These are phyloP conservation scores for Cladophialophora carrionii DNA, from an alignment of 2,329 filamentous ascomycete species.

Conservation along the genomic window DNA sequence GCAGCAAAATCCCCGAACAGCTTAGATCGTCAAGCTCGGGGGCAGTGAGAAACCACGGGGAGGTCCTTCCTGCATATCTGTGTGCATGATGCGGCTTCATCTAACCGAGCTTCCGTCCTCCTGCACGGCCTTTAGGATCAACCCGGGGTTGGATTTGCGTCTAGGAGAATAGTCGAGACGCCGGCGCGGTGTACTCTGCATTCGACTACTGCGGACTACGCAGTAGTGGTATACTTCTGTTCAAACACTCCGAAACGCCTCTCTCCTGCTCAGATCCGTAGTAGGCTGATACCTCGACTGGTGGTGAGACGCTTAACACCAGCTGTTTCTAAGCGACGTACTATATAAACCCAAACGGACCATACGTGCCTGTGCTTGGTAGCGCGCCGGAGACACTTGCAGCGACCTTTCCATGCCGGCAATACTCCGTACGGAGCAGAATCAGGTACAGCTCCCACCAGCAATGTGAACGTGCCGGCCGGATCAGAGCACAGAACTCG, in stretches of 20 bases:
- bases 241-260: background rate
- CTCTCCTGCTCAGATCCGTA: conserved; percentile 8
- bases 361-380: background rate
- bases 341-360: background rate
- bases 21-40: background rate
- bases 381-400: background rate
- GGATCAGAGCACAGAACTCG: background rate
- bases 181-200: conserved; percentile 8
- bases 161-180: conserved; percentile 7
- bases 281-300: conserved; percentile 2
- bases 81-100: background rate
- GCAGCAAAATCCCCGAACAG: background rate
- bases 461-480: background rate
- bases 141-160: conserved; percentile 9
- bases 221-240: too few species aligned
- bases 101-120: background rate
- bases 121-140: conserved; percentile 6
- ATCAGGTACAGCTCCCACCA: background rate
- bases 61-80: background rate
- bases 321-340: background rate
- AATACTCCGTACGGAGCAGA: background rate
- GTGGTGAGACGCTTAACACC: conserved; percentile 15
- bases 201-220: too few species aligned
- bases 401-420: background rate
- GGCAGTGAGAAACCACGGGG: conserved; percentile 1